Evolutionary conservation across 164 flowering plant genomes (phyloP).

Genomic region (Nelumbo lutea): DNA sequence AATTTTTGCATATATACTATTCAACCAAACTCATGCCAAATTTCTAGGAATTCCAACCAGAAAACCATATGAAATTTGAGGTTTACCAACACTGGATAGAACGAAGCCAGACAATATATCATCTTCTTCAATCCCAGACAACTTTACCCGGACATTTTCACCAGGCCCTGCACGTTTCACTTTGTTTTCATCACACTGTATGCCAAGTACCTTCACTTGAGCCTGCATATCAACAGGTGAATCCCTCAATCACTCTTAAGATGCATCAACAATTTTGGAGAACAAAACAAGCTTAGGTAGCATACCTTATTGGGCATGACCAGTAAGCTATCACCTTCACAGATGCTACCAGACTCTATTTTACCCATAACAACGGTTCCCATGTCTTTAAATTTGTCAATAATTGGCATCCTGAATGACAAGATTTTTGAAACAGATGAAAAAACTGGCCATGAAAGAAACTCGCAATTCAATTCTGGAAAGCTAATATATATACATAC

Average conservation of each 20-base stretch:
- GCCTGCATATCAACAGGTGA: slow-evolving; percentile 39
- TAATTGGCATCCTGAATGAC: slow-evolving; percentile 80
- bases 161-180: slow-evolving; percentile 81
- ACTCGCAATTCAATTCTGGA: neutral
- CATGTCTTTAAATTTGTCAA: slow-evolving; percentile 97
- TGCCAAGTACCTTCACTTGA: slow-evolving; percentile 70
- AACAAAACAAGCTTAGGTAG: neutral
- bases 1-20: too few species aligned
- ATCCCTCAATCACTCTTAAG: neutral
- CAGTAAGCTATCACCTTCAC: slow-evolving; percentile 76
- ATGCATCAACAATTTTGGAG: neutral
- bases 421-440: neutral
- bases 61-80: neutral
- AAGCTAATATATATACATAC: neutral
- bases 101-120: slow-evolving; percentile 87
- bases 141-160: slow-evolving; percentile 78
- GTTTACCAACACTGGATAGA: slow-evolving; percentile 65
- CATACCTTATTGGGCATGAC: slow-evolving; percentile 95
- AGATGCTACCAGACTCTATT: slow-evolving; percentile 84
- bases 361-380: slow-evolving; percentile 99
- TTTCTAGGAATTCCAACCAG: neutral
- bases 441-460: neutral
- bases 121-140: slow-evolving; percentile 91
- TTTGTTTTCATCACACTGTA: slow-evolving; percentile 71
- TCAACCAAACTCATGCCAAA: neutral